Evolutionary conservation across 2,329 filamentous ascomycete species (phyloP), one percentile per base, ranked within the genome.

Genomic region (Trichoderma oligosporum): DNA sequence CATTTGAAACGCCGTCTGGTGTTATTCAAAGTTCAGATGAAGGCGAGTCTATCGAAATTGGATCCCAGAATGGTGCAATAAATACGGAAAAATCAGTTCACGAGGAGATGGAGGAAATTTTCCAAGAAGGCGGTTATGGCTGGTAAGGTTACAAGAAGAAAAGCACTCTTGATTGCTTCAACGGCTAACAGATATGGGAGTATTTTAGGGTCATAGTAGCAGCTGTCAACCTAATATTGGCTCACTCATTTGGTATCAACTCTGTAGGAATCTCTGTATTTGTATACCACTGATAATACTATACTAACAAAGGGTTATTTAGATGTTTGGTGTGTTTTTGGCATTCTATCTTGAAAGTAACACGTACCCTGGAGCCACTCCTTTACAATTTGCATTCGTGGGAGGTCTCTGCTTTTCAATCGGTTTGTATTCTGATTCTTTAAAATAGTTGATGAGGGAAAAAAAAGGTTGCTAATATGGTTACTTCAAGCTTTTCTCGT

Each of bases 341-440:
- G 81, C 81, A 5, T 77, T 82, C 63, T 83, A 82, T 58, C 73
- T 83, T 7, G 74, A 78, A 20, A 80, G 79, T 45, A 74, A 84
- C 51, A 76, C 78, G 18, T 91, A 87, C 62, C 79, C 83, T 0
- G 82, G 81, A 12, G 81, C 87, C 2, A 83, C 82, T 0, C 73
- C 81, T 2, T 78, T 92, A 2, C 79, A 85, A 4, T 92, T 86
- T 70, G 89, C 89, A 33, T 91, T 93, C 67, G 79, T 93, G 14
- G 89, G 89, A 27, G 64, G 63, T 3, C 61, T 73, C 4, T 72
- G 71, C 62, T 61, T 70, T 27, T 55, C 29, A 63, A 61, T 52
- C 62, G 67, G 59, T 68, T 89, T 6, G 73, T 88, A 29, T 87
- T 87, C 0, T 89, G 0, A 29, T 89, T n/a, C 4, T 2, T 44